These are phyloP conservation scores for Nemania sp. DNA, from an alignment of 2,329 filamentous ascomycete species.

Conservation along the genomic window DNA sequence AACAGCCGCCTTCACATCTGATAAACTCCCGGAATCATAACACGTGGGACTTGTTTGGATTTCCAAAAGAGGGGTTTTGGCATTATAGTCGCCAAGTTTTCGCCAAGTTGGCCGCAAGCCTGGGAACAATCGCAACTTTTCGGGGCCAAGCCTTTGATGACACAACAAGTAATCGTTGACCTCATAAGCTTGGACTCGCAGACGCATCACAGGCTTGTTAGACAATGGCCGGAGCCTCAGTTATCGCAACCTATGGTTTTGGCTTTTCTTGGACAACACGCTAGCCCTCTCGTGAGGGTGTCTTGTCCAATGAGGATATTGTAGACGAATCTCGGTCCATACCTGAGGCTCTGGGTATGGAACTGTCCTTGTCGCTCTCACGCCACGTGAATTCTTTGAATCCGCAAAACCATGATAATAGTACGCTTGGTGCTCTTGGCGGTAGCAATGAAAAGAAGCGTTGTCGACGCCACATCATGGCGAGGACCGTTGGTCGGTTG, in stretches of 20 bases:
- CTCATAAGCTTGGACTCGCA: background rate
- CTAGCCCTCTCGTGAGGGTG: constrained; percentile 1
- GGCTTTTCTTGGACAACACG: constrained; percentile 23
- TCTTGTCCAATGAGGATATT: constrained; percentile 9
- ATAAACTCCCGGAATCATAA: constrained; percentile 9
- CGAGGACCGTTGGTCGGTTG: background rate
- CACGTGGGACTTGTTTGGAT: background rate
- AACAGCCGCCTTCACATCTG: constrained; percentile 1
- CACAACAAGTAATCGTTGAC: background rate
- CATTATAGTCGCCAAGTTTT: constrained; percentile 31
- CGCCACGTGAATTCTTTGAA: constrained; percentile 12
- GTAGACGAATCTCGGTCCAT: background rate
- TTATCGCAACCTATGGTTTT: constrained; percentile 22
- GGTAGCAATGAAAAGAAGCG: constrained; percentile 6
- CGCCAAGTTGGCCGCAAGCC: constrained; percentile 1
- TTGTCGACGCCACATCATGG: background rate
- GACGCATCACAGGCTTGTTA: background rate
- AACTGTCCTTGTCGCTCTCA: constrained; percentile 3
- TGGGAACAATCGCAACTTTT: constrained; percentile 12
- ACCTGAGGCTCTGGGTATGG: constrained; percentile 22
- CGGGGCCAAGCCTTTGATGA: constrained; percentile 11
- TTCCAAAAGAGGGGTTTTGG: constrained; percentile 29
- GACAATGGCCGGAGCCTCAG: constrained; percentile 9
- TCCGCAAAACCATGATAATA: constrained; percentile 22
- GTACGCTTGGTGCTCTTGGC: constrained; percentile 27